Conservation (phyloP, 2,329 filamentous ascomycete species). For the Colletotrichum somersetense region DNA sequence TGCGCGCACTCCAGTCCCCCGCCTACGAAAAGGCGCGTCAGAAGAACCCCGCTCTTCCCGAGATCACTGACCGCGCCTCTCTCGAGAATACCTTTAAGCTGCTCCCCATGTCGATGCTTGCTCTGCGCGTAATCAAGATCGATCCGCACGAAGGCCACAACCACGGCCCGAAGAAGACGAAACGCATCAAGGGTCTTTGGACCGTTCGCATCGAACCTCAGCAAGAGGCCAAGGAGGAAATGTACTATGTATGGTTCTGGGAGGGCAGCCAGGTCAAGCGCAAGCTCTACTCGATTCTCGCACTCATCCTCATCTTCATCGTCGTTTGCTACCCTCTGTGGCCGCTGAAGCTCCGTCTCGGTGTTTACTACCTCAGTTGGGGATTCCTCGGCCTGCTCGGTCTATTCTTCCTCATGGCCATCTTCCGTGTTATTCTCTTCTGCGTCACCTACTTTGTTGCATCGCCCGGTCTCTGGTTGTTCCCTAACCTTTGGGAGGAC, state of each 20-base stretch:
- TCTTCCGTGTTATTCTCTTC: constrained; percentile 96
- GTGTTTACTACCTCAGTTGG: constrained; percentile 98
- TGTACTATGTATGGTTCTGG: constrained; percentile 98
- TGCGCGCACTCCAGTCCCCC: constrained; percentile 88
- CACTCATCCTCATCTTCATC: constrained; percentile 85
- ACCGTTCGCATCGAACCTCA: constrained; percentile 96
- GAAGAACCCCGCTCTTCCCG: constrained; percentile 90
- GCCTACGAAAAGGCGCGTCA: constrained; percentile 90
- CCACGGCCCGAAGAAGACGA: constrained; percentile 78
- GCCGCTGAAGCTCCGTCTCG: constrained; percentile 90
- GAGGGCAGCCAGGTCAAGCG: constrained; percentile 95
- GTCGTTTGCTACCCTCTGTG: constrained; percentile 96
- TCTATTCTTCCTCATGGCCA: constrained; percentile 97
- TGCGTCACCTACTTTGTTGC: constrained; percentile 88
- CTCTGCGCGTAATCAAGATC: constrained; percentile 87
- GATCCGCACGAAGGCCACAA: constrained; percentile 83
- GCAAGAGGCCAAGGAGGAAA: constrained; percentile 86
- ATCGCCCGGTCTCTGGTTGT: constrained; percentile 95
- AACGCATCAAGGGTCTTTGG: constrained; percentile 96
- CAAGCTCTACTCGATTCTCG: constrained; percentile 89
- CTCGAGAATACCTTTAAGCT: constrained; percentile 96
- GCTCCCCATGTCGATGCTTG: constrained; percentile 92
- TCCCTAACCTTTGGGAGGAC: constrained; percentile 97
- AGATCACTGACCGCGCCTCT: constrained; percentile 87
- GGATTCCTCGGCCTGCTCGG: constrained; percentile 90